Evolutionary conservation across 2,329 filamentous ascomycete species (phyloP), one percentile per base, ranked within the genome.

Genomic region (Alternaria metachromatica): DNA sequence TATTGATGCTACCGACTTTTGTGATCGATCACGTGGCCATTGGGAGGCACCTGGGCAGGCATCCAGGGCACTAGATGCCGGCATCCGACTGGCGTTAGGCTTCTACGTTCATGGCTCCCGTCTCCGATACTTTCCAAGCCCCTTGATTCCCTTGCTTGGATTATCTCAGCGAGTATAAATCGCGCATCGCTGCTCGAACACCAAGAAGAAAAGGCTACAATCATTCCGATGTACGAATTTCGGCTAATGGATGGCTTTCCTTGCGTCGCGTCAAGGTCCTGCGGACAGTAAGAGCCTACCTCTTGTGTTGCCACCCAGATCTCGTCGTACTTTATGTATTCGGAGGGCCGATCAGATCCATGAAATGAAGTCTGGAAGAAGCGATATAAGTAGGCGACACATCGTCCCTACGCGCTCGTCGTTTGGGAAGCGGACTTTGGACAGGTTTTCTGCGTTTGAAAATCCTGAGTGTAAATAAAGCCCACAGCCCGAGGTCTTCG

Each of bases 1-100:
- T 58, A 62, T 62, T 62, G 55, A 59, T 33, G 18, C 9, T 62
- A 62, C 60, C 60, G 43, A 15, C 43, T 26, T 59, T 54, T 43
- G 23, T 5, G 33, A n/a, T 26, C 5, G 26, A 62, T 58, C 55
- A 62, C 30, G 51, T 28, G 23, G 9, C 12, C 41, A 3, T 5
- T n/a, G 11, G 0, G 23, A 15, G n/a, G n/a, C 46, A 15, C 18
- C 44, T 46, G 6, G 12, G 21, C 28, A 20, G 23, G 5, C 12
- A 23, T 37, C 5, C 6, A 23, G 3, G 13, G 20, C 20, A 37
- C 49, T 15, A 7, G 13, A 23, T 37, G 28, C 8, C 9, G 49
- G 20, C 11, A 37, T 13, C 28, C 6, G 15, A 12, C 30, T 26
- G 21, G 49, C 20, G 30, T 51, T 21, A 33, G 18, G 7, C 3